Evolutionary conservation across 139 green algal species (phyloP), one percentile per base, ranked within the genome.

Genomic region (Diplosphaera chodatii): DNA sequence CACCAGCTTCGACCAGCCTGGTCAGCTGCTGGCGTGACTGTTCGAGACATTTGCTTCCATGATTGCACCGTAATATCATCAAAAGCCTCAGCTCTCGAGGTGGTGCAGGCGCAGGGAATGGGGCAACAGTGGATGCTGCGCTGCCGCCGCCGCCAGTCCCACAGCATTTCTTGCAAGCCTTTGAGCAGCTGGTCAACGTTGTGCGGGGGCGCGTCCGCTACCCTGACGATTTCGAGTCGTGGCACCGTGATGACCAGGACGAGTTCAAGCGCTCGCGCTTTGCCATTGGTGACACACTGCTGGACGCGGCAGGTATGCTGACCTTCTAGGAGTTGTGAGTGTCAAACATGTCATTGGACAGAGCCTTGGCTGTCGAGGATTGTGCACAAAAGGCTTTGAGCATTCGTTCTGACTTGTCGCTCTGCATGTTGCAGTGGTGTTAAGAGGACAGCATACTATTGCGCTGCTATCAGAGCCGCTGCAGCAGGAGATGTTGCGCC

Each of bases 191-290:
- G 55, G 87, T 94, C 23, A 56, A 40, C 2, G 63, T 92, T 1
- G 79, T 96, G 18, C 72, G 84, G 0, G 80, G 78, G 1, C 69
- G 80, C 23, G 80, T 92, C 37, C 76, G 78, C 34, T 88, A 84
- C 48, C 80, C 83, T 1, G 40, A 73, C 8, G 67, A 74, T 33
- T 87, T 79, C 31, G 76, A 84, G 30, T 48, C 48, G 1, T 86
- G 75, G 87, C 73, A 82, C n/a, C 78, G 77, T 22, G 87, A 95
- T 28, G 84, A 91, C 69, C 73, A 78, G 32, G 69, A 67, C 22
- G 89, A 95, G 32, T 95, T 94, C 76, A 90, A 88, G 69, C 71
- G 80, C 16, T 70, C 74, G 31, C 69, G 88, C 27, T 90, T 83
- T 10, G 75, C 79, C 29, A 77, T 95, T 4, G 84, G 79, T 0